Percentiles rank a stretch among this genome's conserved stretches.
phyloP scores from a whole-genome alignment of 2,329 filamentous ascomycete genomes.

The Neoarthrinium moseri region DNA sequence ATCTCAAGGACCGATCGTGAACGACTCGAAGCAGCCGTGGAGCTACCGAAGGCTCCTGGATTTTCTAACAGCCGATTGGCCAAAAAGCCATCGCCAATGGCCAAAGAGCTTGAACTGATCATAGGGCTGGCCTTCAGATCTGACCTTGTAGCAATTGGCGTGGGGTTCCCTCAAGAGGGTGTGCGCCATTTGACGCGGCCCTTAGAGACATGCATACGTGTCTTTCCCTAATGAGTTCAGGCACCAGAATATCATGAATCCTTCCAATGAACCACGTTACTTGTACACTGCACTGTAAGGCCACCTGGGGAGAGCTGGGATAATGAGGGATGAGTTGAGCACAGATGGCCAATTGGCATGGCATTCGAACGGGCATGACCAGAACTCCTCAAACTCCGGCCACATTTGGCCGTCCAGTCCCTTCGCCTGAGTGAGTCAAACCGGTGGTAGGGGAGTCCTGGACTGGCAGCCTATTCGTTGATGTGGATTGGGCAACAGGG shows the following conservation, averaged over 20 bases:
- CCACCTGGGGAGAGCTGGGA: no score
- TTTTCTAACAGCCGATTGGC: constrained; percentile 1
- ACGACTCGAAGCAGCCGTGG: constrained; percentile 4
- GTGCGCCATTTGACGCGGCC: not conserved
- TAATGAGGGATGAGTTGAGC: not conserved
- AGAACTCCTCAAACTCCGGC: no score
- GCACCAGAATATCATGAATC: no score
- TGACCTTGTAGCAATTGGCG: not conserved
- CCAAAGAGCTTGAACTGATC: not conserved
- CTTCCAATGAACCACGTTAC: no score
- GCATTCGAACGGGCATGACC: no score
- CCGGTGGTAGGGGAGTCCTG: not conserved
- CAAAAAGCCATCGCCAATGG: not conserved
- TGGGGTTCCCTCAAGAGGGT: not conserved
- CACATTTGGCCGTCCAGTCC: no score
- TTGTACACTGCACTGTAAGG: no score
- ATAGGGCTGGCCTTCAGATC: constrained; percentile 4
- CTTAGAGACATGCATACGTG: constrained; percentile 9
- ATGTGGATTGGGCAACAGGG: not conserved
- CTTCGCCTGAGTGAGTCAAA: constrained; percentile 7
- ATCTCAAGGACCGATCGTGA: not conserved
- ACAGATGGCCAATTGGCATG: not conserved
- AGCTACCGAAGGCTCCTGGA: constrained; percentile 4
- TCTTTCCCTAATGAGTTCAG: not conserved
- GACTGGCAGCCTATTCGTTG: not conserved